phyloP scores from a whole-genome alignment of 306 rosid genomes.

The Quercus glauca region DNA sequence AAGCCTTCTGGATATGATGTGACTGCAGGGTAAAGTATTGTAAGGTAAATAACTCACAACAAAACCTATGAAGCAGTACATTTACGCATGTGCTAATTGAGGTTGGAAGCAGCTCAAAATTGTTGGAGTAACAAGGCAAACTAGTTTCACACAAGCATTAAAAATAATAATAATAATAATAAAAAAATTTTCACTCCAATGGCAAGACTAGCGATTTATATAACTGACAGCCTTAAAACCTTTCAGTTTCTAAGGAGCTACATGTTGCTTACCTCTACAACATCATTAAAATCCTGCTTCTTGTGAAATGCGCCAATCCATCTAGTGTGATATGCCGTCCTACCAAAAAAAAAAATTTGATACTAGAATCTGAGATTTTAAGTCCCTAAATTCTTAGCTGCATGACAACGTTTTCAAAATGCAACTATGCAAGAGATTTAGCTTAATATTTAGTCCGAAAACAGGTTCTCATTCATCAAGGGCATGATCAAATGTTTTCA shows the following conservation, averaged over 20 bases:
- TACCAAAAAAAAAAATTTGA: neutral
- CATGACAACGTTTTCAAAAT: neutral
- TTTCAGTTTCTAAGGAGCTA: constrained; percentile 10
- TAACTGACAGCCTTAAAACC: neutral
- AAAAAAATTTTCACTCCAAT: neutral
- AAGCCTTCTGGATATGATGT: too few relatives aligned
- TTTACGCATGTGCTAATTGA: neutral
- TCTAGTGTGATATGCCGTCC: constrained; percentile 55
- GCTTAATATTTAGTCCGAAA: too few relatives aligned
- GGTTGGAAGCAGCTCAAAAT: neutral
- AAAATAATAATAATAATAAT: too few relatives aligned
- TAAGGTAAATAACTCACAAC: too few relatives aligned
- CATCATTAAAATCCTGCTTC: constrained; percentile 55
- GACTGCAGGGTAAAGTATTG: neutral
- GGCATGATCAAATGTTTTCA: neutral
- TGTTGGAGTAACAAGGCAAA: neutral
- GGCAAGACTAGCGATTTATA: neutral
- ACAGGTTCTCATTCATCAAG: too few relatives aligned
- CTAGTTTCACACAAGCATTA: neutral
- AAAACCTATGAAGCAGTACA: too few relatives aligned
- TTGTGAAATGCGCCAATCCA: constrained; percentile 54
- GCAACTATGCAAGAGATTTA: neutral
- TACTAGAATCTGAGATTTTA: neutral
- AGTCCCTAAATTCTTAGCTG: neutral
- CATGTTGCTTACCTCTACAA: constrained; percentile 39